A percentile compares a stretch with the other conserved stretches of the same genome.
phyloP scores from a whole-genome alignment of 305 asterid genomes.

The Plantago lanceolata region DNA sequence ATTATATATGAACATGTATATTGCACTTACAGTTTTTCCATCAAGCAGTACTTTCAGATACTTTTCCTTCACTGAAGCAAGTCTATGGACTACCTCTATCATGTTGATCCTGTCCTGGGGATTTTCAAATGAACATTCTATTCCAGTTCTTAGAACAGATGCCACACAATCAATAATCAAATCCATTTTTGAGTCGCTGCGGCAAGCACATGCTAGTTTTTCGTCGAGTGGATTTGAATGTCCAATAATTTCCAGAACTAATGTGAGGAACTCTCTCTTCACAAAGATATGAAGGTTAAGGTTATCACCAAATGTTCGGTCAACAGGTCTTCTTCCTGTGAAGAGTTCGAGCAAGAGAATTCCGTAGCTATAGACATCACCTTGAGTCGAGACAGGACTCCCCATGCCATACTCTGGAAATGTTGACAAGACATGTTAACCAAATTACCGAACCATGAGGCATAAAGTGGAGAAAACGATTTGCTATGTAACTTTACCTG shows the following conservation, averaged over 20 bases:
- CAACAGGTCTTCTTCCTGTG: constrained; percentile 50
- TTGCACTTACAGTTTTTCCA: not conserved
- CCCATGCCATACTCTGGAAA: constrained; percentile 55
- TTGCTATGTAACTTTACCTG: constrained; percentile 36
- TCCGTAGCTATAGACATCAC: constrained; percentile 62
- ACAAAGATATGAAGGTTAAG: not conserved
- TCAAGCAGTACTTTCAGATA: not conserved
- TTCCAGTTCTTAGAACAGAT: constrained; percentile 1
- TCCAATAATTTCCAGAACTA: constrained; percentile 2
- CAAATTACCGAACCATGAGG: not conserved
- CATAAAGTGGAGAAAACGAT: not conserved
- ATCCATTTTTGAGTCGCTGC: not conserved
- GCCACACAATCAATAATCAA: not conserved
- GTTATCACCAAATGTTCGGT: constrained; percentile 31
- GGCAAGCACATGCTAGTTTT: not conserved
- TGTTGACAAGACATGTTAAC: not conserved
- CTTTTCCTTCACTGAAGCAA: not conserved
- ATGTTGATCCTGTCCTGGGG: not conserved
- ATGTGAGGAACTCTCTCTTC: not conserved
- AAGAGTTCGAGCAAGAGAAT: constrained; percentile 53
- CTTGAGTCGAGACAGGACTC: constrained; percentile 40
- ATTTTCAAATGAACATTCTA: constrained; percentile 8
- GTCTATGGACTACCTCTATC: not conserved
- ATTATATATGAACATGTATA: not conserved
- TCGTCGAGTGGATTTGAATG: not conserved